phyloP scores from a whole-genome alignment of 768 basidiomycete genomes.

The Mycena albidolilacea region DNA sequence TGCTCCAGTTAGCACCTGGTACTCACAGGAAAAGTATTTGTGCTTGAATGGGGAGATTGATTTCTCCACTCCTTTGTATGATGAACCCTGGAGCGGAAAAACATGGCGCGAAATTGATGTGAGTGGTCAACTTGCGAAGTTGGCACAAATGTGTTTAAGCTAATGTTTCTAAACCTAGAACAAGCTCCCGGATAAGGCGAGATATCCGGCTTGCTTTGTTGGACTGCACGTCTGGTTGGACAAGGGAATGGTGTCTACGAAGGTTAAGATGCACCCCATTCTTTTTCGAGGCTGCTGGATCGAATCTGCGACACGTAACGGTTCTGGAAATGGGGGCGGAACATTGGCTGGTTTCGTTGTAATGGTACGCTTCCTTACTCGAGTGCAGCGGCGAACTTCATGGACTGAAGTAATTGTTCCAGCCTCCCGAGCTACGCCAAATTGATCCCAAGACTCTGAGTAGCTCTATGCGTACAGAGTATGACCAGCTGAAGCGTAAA shows the following conservation, averaged over 20 bases:
- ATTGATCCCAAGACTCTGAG: slow-evolving; percentile 27
- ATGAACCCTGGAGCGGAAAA: slow-evolving; percentile 36
- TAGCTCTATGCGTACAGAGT: slow-evolving; percentile 6
- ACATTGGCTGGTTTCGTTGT: slow-evolving; percentile 39
- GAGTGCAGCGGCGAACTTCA: too few species aligned
- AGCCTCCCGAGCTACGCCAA: slow-evolving; percentile 22
- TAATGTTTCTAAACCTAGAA: too few species aligned
- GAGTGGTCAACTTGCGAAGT: slow-evolving; percentile 23
- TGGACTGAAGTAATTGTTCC: too few species aligned
- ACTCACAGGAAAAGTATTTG: slow-evolving; percentile 33
- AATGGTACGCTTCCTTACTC: slow-evolving; percentile 21
- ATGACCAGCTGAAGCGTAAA: slow-evolving; percentile 28
- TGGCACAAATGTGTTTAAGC: too few species aligned
- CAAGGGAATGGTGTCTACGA: slow-evolving; percentile 39
- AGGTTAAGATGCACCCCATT: slow-evolving; percentile 41
- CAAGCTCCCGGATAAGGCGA: too few species aligned
- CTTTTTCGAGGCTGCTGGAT: slow-evolving; percentile 39
- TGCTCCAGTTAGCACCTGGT: slow-evolving; percentile 29
- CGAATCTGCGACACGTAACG: slow-evolving; percentile 41
- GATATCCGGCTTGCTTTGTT: slow-evolving; percentile 25
- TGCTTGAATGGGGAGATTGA: slow-evolving; percentile 27
- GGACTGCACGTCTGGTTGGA: slow-evolving; percentile 42
- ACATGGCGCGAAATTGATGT: slow-evolving; percentile 32
- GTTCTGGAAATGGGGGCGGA: slow-evolving; percentile 42
- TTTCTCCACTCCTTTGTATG: slow-evolving; percentile 27